Percentiles rank a stretch among this genome's conserved stretches.
These are phyloP conservation scores for Psilocybe sp. DNA, from an alignment of 768 basidiomycete species.

Conservation along the genomic window DNA sequence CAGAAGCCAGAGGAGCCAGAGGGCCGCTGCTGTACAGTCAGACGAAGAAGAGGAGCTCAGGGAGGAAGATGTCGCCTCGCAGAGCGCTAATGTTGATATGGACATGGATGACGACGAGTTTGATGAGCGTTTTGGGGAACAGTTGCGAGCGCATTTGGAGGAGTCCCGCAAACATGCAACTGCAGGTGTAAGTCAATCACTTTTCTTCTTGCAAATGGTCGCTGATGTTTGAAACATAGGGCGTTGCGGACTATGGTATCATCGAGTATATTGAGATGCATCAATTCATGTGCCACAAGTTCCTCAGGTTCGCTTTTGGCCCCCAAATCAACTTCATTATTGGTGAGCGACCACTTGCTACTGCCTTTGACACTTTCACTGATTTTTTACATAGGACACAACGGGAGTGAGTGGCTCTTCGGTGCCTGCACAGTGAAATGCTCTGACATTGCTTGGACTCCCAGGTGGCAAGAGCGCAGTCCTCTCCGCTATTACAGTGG, in stretches of 20 bases:
- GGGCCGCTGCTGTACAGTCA: slow-evolving; percentile 30
- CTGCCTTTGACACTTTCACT: neutral
- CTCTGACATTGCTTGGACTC: neutral
- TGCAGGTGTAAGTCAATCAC: slow-evolving; percentile 40
- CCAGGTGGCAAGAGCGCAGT: slow-evolving; percentile 96
- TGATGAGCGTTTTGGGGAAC: slow-evolving; percentile 58
- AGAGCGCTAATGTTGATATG: slow-evolving; percentile 33
- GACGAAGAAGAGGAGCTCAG: slow-evolving; percentile 28
- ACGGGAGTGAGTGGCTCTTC: slow-evolving; percentile 69
- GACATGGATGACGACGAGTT: slow-evolving; percentile 65
- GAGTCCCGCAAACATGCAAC: slow-evolving; percentile 32
- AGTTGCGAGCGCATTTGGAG: slow-evolving; percentile 53
- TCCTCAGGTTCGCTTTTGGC: slow-evolving; percentile 80
- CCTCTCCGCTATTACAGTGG: slow-evolving; percentile 88
- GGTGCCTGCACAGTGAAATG: neutral
- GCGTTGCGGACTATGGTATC: slow-evolving; percentile 82
- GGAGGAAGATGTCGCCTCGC: slow-evolving; percentile 24
- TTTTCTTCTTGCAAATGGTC: slow-evolving; percentile 1
- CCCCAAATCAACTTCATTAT: slow-evolving; percentile 98
- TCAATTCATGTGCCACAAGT: slow-evolving; percentile 96
- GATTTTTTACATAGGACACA: slow-evolving; percentile 58
- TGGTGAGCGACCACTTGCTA: slow-evolving; percentile 40
- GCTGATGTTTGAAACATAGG: slow-evolving; percentile 39
- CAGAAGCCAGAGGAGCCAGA: slow-evolving; percentile 18
- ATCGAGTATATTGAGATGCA: slow-evolving; percentile 83